Conservation (phyloP, 1,284 basidiomycete genomes). For the Coniferiporia sulphurascens region DNA sequence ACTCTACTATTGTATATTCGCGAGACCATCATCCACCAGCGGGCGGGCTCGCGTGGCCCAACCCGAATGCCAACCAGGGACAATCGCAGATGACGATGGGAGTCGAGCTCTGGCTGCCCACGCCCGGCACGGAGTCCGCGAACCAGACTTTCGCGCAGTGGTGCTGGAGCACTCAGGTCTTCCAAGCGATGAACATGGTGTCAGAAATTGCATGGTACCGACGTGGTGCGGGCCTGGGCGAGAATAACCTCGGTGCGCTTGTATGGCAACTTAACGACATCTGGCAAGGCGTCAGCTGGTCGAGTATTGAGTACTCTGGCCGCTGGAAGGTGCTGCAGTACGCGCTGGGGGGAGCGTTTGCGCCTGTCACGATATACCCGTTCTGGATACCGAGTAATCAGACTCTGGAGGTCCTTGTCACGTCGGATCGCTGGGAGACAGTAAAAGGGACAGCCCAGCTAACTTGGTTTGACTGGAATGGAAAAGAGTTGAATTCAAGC, state of each 20-base stretch:
- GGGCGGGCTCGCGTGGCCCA: constrained; percentile 50
- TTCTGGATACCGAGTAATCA: constrained; percentile 49
- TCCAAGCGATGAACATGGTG: constrained; percentile 53
- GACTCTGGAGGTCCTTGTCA: constrained; percentile 45
- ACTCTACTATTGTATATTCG: constrained; percentile 53
- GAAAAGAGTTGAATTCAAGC: constrained; percentile 36
- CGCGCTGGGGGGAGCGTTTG: constrained; percentile 41
- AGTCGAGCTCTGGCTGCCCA: constrained; percentile 51
- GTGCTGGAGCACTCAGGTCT: constrained; percentile 57
- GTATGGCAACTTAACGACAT: constrained; percentile 68
- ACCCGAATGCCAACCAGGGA: constrained; percentile 51
- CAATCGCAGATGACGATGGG: constrained; percentile 50
- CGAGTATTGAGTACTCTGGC: constrained; percentile 55
- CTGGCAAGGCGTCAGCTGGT: constrained; percentile 62
- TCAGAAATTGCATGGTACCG: constrained; percentile 60
- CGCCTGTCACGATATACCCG: constrained; percentile 47
- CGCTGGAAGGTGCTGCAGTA: constrained; percentile 62
- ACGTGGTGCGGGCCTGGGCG: constrained; percentile 47
- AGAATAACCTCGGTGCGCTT: constrained; percentile 56
- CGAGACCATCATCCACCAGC: constrained; percentile 59
- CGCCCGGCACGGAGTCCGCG: constrained; percentile 41
- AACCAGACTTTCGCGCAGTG: constrained; percentile 59
- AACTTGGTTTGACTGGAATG: constrained; percentile 57
- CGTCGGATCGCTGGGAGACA: constrained; percentile 46
- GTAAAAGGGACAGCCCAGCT: constrained; percentile 46